Base-by-base conservation (phyloP, 495 filamentous ascomycete species). In the Letharia lupina region DNA sequence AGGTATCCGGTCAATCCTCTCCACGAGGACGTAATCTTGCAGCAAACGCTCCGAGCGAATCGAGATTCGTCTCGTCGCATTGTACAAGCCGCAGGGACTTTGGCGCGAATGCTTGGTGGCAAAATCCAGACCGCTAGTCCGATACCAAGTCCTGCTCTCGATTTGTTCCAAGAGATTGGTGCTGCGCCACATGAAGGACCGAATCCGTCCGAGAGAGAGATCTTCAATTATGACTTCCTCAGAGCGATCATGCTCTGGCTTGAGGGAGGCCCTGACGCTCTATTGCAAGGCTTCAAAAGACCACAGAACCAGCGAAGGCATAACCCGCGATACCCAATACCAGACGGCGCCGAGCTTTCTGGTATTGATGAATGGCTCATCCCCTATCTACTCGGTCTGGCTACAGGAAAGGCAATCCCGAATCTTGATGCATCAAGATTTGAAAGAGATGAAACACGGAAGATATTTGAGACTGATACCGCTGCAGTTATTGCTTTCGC, bases 81-180 rank as follows among this genome's bases (percentile, higher is more conserved):
- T 72, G 80, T 89, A 8, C 87, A 89, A 74, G 87, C 86, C n/a
- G 78, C 84, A 35, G 88, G 87, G 37, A 83, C 83, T 12, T 71
- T 90, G 28, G 76, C 84, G 20, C 74, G 79, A 35, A 77, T 81
- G 10, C 73, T 90, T 20, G 84, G 83, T 60, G 82, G 81, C 12
- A 74, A 73, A 60, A 63, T 81, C 0, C 75, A 76, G 33, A 77
- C 72, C 15, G 72, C 73, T 20, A 75, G 75, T 42, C 47, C 66
- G 57, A 60, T 64, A 20, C 70, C 73, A 47, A 73, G 69, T 70
- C 70, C 69, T 23, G 69, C 70, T 1, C 64, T 77, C 44, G 72
- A 74, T 8, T 63, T 73, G n/a, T 84, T 85, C 64, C 63, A 73
- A 15, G 67, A 72, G 31, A 80, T 88, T 4, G 66, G 59, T 11